A percentile compares a stretch with the other conserved stretches of the same genome.
Conservation (phyloP, 768 basidiomycete species). For the Boletus eberwhitei region DNA sequence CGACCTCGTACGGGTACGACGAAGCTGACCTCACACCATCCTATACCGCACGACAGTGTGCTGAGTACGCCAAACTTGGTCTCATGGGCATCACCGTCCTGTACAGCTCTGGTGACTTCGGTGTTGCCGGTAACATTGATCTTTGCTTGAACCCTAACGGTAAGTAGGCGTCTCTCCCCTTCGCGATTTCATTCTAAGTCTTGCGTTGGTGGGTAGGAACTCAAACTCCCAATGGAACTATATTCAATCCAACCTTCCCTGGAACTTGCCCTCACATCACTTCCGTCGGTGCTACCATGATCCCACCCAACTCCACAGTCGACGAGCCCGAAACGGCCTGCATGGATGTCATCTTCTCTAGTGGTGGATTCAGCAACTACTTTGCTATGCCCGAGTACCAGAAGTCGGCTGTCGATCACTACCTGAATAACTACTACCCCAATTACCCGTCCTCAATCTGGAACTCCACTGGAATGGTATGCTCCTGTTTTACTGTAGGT, state of each 20-base stretch:
- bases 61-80: constrained; percentile 46
- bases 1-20: constrained; percentile 39
- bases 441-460: constrained; percentile 22
- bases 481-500: constrained; percentile 13
- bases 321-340: constrained; percentile 29
- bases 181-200: not conserved
- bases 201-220: constrained; percentile 19
- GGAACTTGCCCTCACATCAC: constrained; percentile 44
- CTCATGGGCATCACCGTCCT: constrained; percentile 41
- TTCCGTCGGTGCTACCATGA: constrained; percentile 46
- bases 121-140: constrained; percentile 37
- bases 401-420: constrained; percentile 30
- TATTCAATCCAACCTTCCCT: constrained; percentile 44
- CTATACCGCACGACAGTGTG: constrained; percentile 41
- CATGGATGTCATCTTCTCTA: constrained; percentile 25
- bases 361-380: constrained; percentile 39
- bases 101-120: constrained; percentile 44
- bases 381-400: constrained; percentile 43
- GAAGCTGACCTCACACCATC: constrained; percentile 35
- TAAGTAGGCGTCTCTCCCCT: not conserved
- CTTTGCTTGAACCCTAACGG: constrained; percentile 34
- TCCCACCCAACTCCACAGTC: constrained; percentile 34
- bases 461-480: constrained; percentile 28
- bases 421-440: constrained; percentile 30
- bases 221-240: constrained; percentile 20